phyloP scores from a whole-genome alignment of 331 rosid species.

The Pyracantha coccinea region DNA sequence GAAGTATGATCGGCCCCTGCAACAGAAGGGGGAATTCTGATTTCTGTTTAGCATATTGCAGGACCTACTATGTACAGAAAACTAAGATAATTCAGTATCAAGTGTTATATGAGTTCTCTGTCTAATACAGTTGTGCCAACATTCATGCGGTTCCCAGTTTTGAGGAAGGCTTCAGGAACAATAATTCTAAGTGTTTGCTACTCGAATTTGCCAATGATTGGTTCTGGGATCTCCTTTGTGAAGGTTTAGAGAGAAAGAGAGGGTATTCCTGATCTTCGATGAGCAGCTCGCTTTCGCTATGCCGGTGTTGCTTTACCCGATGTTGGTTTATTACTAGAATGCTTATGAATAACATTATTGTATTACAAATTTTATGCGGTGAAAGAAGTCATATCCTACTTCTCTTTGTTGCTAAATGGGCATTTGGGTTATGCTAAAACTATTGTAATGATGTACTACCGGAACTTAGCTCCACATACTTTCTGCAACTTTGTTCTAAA shows the following conservation, averaged over 20 bases:
- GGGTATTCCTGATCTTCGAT: slow-evolving; percentile 86
- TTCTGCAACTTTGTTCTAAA: too few species aligned
- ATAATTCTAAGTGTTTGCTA: neutral
- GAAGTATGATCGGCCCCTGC: too few species aligned
- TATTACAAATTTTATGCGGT: neutral
- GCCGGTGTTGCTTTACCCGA: slow-evolving; percentile 62
- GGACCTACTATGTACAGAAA: too few species aligned
- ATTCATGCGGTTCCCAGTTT: neutral
- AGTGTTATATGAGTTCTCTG: too few species aligned
- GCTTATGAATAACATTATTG: neutral
- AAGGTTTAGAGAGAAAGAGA: slow-evolving; percentile 71
- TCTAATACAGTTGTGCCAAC: too few species aligned
- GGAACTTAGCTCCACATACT: neutral
- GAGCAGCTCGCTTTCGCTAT: slow-evolving; percentile 78
- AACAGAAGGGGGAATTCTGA: too few species aligned
- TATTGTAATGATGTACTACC: too few species aligned
- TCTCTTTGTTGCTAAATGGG: too few species aligned
- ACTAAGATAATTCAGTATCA: too few species aligned
- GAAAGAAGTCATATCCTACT: neutral
- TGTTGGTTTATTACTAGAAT: slow-evolving; percentile 42
- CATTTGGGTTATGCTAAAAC: too few species aligned
- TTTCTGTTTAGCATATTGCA: too few species aligned
- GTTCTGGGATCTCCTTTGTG: slow-evolving; percentile 5
- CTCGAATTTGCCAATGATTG: slow-evolving; percentile 4
- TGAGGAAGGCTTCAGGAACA: too few species aligned